Base-by-base conservation (phyloP, 345 rosid genomes). In the Euphorbia lathyris region DNA sequence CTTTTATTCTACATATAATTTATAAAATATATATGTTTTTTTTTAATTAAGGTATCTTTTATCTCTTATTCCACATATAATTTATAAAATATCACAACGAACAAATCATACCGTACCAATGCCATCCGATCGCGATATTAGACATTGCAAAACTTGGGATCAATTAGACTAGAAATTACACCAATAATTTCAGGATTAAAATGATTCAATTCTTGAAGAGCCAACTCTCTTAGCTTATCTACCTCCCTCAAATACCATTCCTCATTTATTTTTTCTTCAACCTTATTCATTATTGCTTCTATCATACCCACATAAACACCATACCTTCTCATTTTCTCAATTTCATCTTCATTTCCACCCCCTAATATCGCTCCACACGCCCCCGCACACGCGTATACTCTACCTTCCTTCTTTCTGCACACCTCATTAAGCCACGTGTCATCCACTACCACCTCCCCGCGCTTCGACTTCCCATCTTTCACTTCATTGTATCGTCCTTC, bases 321-420 rank as follows among this genome's bases (percentile, higher is more conserved):
- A 34, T 27, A 87, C 69, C 58, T 83, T 59, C 87, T 83, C 73
- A 89, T 14, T 70, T 55, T 80, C 72, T 82, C 88, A 0, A 85
- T 74, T 45, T 89, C 87, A 65, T 74, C 85, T 53, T 87, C 83
- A 5, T 69, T 77, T 58, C 92, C 92, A 1, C 92, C 90, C 8
- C 89, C 95, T 16, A 87, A 32, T 68, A 89, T 89, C 16, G 87
- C 88, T 3, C 95, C 95, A 23, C 90, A 85, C 0, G 86, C 85
- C 0, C 74, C 90, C 0, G 83, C 87, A 29, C 94, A 89, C 17
- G 81, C 83, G 64, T 89, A 81, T 2, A 84, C 32, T 16, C 1
- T 53, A 5, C 88, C 95, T 65, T 84, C 88, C 57, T 82, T 82
- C 32, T 78, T 85, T 66, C 71, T 83, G 16, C 74, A 65, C 7